These are phyloP conservation scores for Eucalyptus paniculata DNA, from an alignment of 345 rosid genomes.

Conservation along the genomic window DNA sequence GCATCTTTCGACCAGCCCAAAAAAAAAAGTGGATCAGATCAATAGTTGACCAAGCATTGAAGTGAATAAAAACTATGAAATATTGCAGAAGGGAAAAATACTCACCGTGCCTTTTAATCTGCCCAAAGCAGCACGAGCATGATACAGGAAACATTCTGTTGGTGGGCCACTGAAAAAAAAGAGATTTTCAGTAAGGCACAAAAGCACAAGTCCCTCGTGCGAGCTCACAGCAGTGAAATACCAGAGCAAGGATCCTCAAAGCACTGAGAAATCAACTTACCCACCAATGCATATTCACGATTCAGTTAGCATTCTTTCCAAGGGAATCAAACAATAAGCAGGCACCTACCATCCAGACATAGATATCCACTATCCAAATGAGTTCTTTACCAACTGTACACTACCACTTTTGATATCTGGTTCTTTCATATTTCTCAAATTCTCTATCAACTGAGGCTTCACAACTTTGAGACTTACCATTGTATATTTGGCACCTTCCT, in stretches of 20 bases:
- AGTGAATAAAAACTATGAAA: neutral
- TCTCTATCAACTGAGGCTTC: neutral
- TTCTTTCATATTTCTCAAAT: neutral
- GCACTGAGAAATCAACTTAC: neutral
- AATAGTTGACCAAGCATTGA: neutral
- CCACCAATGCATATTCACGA: neutral
- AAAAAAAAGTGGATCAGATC: neutral
- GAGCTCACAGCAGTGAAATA: neutral
- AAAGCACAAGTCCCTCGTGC: neutral
- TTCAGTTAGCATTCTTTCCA: neutral
- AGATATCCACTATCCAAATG: neutral
- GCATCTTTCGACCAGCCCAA: neutral
- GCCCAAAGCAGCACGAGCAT: slow-evolving; percentile 72
- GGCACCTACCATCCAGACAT: neutral
- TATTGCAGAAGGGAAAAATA: neutral
- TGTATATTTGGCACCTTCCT: neutral
- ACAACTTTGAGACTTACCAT: neutral
- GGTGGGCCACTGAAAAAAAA: slow-evolving; percentile 79
- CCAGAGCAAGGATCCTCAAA: neutral
- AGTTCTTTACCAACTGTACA: neutral
- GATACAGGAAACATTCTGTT: slow-evolving; percentile 81
- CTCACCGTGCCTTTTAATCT: slow-evolving; percentile 46
- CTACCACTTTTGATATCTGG: neutral
- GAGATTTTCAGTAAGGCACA: neutral
- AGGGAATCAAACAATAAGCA: neutral